Percentiles rank a stretch among this genome's conserved stretches.
These are phyloP conservation scores for Hypsizygus marmoreus DNA, from an alignment of 768 basidiomycete genomes.

Conservation along the genomic window DNA sequence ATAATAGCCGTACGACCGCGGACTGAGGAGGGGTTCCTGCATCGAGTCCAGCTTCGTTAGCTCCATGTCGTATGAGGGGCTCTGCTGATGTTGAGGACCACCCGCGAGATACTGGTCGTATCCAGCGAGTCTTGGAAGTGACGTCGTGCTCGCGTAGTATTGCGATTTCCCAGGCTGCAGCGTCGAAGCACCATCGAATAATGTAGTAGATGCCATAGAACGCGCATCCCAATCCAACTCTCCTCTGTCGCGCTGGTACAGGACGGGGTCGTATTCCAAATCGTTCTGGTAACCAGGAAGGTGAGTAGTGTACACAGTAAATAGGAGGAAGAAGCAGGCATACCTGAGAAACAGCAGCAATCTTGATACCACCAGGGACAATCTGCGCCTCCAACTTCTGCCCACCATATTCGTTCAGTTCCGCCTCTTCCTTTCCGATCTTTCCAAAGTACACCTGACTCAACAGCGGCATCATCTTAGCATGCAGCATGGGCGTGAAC, in stretches of 20 bases:
- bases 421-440: constrained; percentile 62
- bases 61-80: constrained; percentile 45
- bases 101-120: constrained; percentile 62
- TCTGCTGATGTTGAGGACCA: constrained; percentile 37
- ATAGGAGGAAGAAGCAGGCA: constrained; percentile 11
- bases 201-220: constrained; percentile 64
- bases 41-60: constrained; percentile 58
- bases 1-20: constrained; percentile 31
- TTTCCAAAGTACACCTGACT: constrained; percentile 77
- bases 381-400: constrained; percentile 74
- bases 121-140: constrained; percentile 37
- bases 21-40: constrained; percentile 60
- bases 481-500: constrained; percentile 87
- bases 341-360: constrained; percentile 80
- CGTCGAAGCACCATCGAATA: constrained; percentile 50
- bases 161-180: constrained; percentile 43
- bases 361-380: constrained; percentile 77
- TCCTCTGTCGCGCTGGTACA: constrained; percentile 80
- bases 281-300: constrained; percentile 45
- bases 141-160: constrained; percentile 36
- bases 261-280: constrained; percentile 78
- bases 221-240: constrained; percentile 88
- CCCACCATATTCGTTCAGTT: constrained; percentile 76
- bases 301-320: not conserved
- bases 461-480: constrained; percentile 80